Conservation (phyloP, 768 basidiomycete genomes). For the Mrakia hoshinonis region DNA sequence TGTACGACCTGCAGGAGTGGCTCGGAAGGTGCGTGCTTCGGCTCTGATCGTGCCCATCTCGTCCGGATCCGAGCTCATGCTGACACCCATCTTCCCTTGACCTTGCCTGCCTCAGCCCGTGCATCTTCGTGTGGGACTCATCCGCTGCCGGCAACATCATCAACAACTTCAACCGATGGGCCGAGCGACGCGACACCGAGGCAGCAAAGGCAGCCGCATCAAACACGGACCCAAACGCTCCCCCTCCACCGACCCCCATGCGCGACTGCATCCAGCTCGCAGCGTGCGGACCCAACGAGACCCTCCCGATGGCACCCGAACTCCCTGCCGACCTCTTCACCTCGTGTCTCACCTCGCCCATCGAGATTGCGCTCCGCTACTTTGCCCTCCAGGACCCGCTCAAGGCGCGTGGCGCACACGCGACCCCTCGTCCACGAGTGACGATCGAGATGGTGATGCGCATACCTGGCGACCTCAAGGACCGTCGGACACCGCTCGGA, state of each 20-base stretch:
- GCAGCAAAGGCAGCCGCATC: conserved; percentile 33
- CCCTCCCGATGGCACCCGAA: conserved; percentile 87
- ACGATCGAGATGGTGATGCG: conserved; percentile 84
- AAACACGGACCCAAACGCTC: conserved; percentile 8
- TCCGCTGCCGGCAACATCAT: conserved; percentile 93
- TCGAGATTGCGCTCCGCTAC: conserved; percentile 91
- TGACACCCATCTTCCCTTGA: not conserved
- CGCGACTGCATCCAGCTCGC: conserved; percentile 83
- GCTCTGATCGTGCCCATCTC: not conserved
- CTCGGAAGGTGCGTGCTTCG: conserved; percentile 49
- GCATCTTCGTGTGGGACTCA: conserved; percentile 98
- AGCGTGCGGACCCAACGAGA: conserved; percentile 83
- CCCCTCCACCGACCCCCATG: conserved; percentile 22
- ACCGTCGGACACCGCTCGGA: conserved; percentile 87
- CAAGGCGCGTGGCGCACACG: conserved; percentile 22
- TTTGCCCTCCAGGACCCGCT: conserved; percentile 75
- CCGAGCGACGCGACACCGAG: conserved; percentile 42
- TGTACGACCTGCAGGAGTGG: conserved; percentile 89
- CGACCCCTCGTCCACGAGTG: conserved; percentile 48
- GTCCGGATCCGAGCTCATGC: not conserved
- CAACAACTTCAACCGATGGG: conserved; percentile 65
- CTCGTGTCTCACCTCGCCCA: conserved; percentile 92
- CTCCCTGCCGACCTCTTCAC: conserved; percentile 97
- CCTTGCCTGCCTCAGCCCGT: conserved; percentile 52
- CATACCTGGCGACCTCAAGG: conserved; percentile 92